Base-by-base conservation (phyloP, 2,329 filamentous ascomycete genomes). In the Verticillium nubilum region DNA sequence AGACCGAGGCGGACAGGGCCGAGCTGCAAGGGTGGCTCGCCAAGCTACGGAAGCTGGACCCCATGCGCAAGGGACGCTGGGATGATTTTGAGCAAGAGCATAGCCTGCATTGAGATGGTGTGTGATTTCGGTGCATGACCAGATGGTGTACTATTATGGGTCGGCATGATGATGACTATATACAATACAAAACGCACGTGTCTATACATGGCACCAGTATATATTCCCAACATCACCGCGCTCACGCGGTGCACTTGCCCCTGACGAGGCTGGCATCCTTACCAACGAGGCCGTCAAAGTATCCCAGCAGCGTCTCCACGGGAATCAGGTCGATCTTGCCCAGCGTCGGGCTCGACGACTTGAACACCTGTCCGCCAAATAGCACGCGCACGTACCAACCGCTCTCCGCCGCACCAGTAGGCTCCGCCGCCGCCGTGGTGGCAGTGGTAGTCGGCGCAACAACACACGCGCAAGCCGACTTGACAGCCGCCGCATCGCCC, bases 51-150 rank as follows among this genome's bases (percentile, higher is more conserved):
- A 78, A 80, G 64, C 74, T 96, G 27, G 92, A 97, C 75, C 86
- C 88, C 3, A 80, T 93, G 73, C 83, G 92, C 63, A 82, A 76
- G 53, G 89, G 90, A 15, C 81, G 92, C 65, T 96, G 92, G 92
- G 70, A 80, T 19, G 91, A 96, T 70, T 69, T 92, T 61, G 84
- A 86, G 70, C 28, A 50, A 27, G 15, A 52, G 35, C 37, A 50
- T n/a, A 53, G 25, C 26, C 5, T 27, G 52, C 52, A 28, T 53
- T 53, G 27, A 27, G 25, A 29, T 28, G 17, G 47, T 5, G 10
- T 53, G 29, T 31, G 29, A 13, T 10, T 13, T 31, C 13, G 29
- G 29, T 31, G n/a, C n/a, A n/a, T n/a, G n/a, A n/a, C n/a, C n/a
- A n/a, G n/a, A 31, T 13, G 29, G 29, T 31, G 52, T 53, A 47